Evolutionary conservation across 345 rosid genomes (phyloP).

Genomic region (Syzygium aqueum): DNA sequence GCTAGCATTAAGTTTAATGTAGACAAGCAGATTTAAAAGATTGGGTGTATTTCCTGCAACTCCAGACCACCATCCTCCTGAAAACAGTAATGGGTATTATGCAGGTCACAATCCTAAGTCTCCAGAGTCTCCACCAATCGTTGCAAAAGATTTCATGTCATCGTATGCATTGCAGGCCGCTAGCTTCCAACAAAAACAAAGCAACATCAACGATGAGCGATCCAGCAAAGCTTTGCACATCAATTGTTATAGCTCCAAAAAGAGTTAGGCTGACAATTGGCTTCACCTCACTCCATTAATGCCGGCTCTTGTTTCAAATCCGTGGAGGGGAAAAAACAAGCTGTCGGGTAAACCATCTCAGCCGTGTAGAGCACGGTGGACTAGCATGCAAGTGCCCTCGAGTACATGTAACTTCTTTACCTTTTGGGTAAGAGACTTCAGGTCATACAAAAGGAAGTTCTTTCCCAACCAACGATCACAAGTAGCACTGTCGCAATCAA

Average conservation of each 20-base stretch:
- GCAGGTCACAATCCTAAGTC: background rate
- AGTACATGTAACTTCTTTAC: background rate
- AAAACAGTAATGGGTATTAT: background rate
- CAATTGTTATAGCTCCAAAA: background rate
- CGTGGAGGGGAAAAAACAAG: background rate
- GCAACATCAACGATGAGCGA: background rate
- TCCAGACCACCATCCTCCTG: background rate
- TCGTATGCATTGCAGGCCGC: background rate
- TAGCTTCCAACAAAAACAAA: no score
- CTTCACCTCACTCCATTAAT: background rate
- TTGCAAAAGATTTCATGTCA: background rate
- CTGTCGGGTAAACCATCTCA: background rate
- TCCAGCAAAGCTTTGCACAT: background rate
- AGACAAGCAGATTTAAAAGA: background rate
- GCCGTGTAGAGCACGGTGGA: background rate
- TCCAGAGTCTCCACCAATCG: background rate
- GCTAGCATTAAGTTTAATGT: background rate
- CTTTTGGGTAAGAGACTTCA: background rate
- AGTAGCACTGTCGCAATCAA: background rate
- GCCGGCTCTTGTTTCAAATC: background rate
- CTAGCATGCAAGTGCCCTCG: background rate
- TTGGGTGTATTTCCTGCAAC: background rate
- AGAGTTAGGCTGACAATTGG: background rate
- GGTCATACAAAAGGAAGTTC: background rate
- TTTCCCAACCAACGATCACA: background rate